A percentile compares a stretch with the other conserved stretches of the same genome.
Evolutionary conservation across 1,284 basidiomycete genomes (phyloP).

Genomic region (Malassezia dermatis): DNA sequence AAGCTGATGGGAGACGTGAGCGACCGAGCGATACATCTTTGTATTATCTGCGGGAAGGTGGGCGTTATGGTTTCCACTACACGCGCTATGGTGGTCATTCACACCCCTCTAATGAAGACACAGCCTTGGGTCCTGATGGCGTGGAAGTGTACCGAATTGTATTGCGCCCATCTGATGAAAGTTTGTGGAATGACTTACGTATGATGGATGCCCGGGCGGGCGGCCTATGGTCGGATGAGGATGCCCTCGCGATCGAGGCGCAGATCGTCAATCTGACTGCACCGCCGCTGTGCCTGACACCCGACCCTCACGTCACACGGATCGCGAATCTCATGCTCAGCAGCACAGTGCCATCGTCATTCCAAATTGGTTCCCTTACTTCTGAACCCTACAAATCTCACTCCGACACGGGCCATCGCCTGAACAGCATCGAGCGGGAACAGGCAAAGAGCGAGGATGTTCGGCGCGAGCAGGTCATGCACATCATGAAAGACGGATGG

Average conservation of each 20-base stretch:
- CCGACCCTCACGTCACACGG: constrained; percentile 35
- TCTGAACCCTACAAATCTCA: constrained; percentile 16
- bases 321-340: constrained; percentile 43
- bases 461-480: constrained; percentile 37
- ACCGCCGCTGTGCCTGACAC: constrained; percentile 39
- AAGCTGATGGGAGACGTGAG: not conserved
- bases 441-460: constrained; percentile 25
- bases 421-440: constrained; percentile 37
- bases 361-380: constrained; percentile 21
- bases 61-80: constrained; percentile 22
- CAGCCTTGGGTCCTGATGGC: constrained; percentile 19
- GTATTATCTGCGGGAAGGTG: constrained; percentile 32
- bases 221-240: constrained; percentile 38
- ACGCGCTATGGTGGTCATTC: constrained; percentile 3
- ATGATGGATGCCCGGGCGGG: constrained; percentile 33
- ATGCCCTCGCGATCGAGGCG: constrained; percentile 38
- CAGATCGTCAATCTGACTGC: constrained; percentile 38
- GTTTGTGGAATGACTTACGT: constrained; percentile 39
- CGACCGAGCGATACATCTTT: constrained; percentile 11
- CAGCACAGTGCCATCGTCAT: constrained; percentile 30
- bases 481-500: constrained; percentile 36
- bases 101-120: not conserved
- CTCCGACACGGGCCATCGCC: constrained; percentile 20
- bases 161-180: constrained; percentile 35
- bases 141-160: constrained; percentile 40